A percentile compares a stretch with the other conserved stretches of the same genome.
These are phyloP conservation scores for Chrysoporthe austroafricana DNA, from an alignment of 2,329 filamentous ascomycete species.

Conservation along the genomic window DNA sequence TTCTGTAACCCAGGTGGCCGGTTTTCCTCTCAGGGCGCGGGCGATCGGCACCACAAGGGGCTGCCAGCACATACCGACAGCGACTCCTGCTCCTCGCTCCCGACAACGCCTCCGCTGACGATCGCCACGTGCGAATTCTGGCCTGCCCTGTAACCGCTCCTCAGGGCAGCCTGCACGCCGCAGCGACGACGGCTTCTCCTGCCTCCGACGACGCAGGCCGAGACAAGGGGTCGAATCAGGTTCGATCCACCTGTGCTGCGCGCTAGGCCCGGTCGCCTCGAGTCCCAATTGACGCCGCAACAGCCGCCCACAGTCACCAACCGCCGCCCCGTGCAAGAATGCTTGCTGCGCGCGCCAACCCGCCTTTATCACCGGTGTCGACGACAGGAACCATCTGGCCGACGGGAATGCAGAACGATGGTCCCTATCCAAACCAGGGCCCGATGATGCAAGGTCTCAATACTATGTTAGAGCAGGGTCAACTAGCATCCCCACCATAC, in stretches of 20 bases:
- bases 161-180: neutral
- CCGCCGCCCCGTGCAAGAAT: slow-evolving; percentile 20
- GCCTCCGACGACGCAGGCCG: neutral
- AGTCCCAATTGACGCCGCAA: slow-evolving; percentile 22
- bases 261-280: slow-evolving; percentile 11
- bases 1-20: slow-evolving; percentile 24
- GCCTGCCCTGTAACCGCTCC: no score
- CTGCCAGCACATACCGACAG: neutral
- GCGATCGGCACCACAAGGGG: neutral
- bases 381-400: slow-evolving; percentile 85
- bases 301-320: slow-evolving; percentile 61
- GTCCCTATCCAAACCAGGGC: slow-evolving; percentile 49
- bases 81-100: neutral
- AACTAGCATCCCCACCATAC: slow-evolving; percentile 70
- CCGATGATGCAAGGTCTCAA: slow-evolving; percentile 23
- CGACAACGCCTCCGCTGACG: slow-evolving; percentile 18
- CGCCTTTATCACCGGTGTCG: slow-evolving; percentile 80
- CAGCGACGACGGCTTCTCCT: neutral
- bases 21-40: neutral
- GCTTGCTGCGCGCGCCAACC: slow-evolving; percentile 50
- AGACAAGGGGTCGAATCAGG: neutral
- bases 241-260: neutral
- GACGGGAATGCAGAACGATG: slow-evolving; percentile 62
- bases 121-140: slow-evolving; percentile 18
- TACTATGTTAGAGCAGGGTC: slow-evolving; percentile 47